Evolutionary conservation across 2,329 filamentous ascomycete species (phyloP).

Genomic region (Botrytis deweyae): DNA sequence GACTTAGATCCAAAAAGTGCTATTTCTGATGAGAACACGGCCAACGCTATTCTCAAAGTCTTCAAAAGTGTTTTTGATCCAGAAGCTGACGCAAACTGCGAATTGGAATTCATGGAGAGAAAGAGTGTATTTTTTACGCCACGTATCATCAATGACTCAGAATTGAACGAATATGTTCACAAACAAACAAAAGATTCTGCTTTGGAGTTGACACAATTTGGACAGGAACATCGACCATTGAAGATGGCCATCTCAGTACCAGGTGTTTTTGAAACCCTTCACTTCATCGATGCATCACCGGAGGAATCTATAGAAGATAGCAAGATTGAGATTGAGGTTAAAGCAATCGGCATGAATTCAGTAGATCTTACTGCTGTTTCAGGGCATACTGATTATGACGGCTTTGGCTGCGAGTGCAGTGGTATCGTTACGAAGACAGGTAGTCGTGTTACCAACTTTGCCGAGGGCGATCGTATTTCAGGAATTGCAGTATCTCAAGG

Average conservation of each 20-base stretch:
- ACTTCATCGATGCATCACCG: slow-evolving; percentile 31
- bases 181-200: slow-evolving; percentile 11
- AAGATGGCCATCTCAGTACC: slow-evolving; percentile 32
- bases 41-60: neutral
- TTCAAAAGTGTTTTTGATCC: neutral
- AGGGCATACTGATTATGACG: slow-evolving; percentile 37
- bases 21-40: neutral
- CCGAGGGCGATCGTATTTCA: slow-evolving; percentile 39
- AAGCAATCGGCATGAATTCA: slow-evolving; percentile 36
- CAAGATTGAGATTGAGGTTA: slow-evolving; percentile 37
- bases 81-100: neutral
- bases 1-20: slow-evolving; percentile 14
- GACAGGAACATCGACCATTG: slow-evolving; percentile 26
- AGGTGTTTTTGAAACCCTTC: slow-evolving; percentile 35
- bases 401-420: slow-evolving; percentile 42
- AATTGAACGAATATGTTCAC: slow-evolving; percentile 33
- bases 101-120: slow-evolving; percentile 9
- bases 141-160: slow-evolving; percentile 22
- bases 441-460: slow-evolving; percentile 29
- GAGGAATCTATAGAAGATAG: slow-evolving; percentile 27
- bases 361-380: slow-evolving; percentile 39
- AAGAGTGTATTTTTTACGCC: slow-evolving; percentile 13
- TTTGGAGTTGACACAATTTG: slow-evolving; percentile 18
- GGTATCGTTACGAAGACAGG: slow-evolving; percentile 40
- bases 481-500: slow-evolving; percentile 27